phyloP scores from a whole-genome alignment of 306 rosid species.

The Heteromeles arbutifolia region DNA sequence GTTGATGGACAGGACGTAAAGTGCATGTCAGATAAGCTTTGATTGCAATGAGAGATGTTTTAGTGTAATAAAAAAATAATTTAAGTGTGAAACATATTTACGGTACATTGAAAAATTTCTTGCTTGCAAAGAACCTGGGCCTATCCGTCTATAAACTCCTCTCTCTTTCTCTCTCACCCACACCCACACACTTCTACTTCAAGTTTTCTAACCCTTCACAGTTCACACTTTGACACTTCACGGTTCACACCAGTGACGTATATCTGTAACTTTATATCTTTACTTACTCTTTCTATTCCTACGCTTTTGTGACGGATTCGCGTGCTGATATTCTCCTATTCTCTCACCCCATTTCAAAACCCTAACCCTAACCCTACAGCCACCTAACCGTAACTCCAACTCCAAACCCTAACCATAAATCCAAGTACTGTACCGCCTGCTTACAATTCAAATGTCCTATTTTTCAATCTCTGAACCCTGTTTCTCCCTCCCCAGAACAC shows the following conservation, averaged over 20 bases:
- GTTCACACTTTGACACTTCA: not conserved
- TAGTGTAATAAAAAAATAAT: no score
- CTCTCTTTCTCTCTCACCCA: no score
- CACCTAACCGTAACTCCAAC: not conserved
- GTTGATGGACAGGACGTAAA: slow-evolving; percentile 55
- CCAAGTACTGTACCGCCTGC: not conserved
- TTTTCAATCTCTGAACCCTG: not conserved
- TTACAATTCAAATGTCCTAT: not conserved
- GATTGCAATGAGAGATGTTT: not conserved
- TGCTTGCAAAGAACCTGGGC: not conserved
- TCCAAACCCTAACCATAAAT: not conserved
- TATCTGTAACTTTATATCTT: slow-evolving; percentile 17
- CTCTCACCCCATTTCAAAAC: not conserved
- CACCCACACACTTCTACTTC: not conserved
- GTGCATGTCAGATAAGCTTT: slow-evolving; percentile 25
- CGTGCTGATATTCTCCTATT: slow-evolving; percentile 10
- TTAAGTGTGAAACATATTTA: no score
- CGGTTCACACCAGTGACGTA: slow-evolving; percentile 30
- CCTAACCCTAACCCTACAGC: slow-evolving; percentile 20
- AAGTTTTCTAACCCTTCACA: not conserved
- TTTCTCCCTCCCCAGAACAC: not conserved
- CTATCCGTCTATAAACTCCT: slow-evolving; percentile 21
- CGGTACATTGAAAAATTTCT: no score
- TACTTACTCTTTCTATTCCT: slow-evolving; percentile 23
- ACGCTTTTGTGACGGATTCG: slow-evolving; percentile 46